Base-by-base conservation (phyloP, 2,329 filamentous ascomycete genomes). In the Ophiocordyceps robertsii region DNA sequence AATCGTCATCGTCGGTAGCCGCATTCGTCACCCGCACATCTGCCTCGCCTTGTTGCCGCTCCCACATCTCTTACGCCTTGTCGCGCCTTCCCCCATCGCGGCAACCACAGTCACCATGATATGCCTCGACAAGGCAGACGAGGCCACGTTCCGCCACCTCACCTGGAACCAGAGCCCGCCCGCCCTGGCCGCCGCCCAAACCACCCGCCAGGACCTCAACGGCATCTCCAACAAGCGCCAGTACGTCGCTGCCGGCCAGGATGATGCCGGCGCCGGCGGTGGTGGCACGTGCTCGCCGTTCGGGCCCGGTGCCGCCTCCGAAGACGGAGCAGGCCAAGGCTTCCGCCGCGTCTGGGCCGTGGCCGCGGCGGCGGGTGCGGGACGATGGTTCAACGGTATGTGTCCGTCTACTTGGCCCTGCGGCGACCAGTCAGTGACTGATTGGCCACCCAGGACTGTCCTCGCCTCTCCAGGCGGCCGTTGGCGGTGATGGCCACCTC, bases 91-190 rank as follows among this genome's bases (percentile, higher is more conserved):
- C n/a, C n/a, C n/a, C n/a, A n/a, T n/a, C n/a, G 19, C 19, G 19
- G 19, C 19, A 19, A 19, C n/a, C n/a, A n/a, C 19, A 19, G 19
- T 19, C 19, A 19, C 9, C 39, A 74, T 75, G 72, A 75, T 74
- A 49, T 72, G 72, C 46, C 70, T 72, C 12, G 72, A 70, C 29
- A 66, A 71, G 47, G 72, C 68, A 39, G 72, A 75, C 49, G 69
- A 74, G 44, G 62, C 65, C 45, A 61, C 57, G 40, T 59, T 68
- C 40, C 55, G 63, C 39, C 69, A 72, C 47, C 65, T 67, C 40
- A 60, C 63, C 27, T 75, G 66, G 64, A 75, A 75, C 55, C 72
- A 75, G 59, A 72, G 63, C 55, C 72, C 72, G 29, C 64, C 68
- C 1, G 64, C 62, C 21, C 56, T 75, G 42, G 63, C 69, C 21